Conservation (phyloP, 1,284 basidiomycete species). For the Singerocomus rubriflavus region DNA sequence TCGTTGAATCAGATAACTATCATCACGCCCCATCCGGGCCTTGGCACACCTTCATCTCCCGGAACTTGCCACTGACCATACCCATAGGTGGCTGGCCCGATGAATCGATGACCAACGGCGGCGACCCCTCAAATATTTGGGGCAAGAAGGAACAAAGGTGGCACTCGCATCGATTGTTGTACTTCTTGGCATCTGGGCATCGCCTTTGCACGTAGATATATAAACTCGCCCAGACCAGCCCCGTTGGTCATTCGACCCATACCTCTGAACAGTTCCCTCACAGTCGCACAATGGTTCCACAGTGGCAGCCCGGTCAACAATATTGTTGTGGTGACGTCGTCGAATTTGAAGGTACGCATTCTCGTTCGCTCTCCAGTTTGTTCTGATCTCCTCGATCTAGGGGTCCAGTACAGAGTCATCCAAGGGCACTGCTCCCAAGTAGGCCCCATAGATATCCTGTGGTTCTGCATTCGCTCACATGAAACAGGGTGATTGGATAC, state of each 20-base stretch:
- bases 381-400: slow-evolving; percentile 35
- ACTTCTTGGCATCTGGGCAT: slow-evolving; percentile 14
- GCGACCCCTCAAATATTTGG: neutral
- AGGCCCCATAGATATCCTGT: slow-evolving; percentile 2
- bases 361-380: neutral
- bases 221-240: slow-evolving; percentile 13
- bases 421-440: slow-evolving; percentile 70
- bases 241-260: slow-evolving; percentile 1
- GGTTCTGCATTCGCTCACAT: slow-evolving; percentile 3
- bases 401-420: slow-evolving; percentile 62
- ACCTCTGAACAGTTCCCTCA: slow-evolving; percentile 10
- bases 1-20: slow-evolving; percentile 29
- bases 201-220: slow-evolving; percentile 18
- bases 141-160: slow-evolving; percentile 3
- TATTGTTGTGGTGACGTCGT: slow-evolving; percentile 60
- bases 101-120: neutral
- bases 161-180: slow-evolving; percentile 14
- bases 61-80: neutral
- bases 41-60: slow-evolving; percentile 4
- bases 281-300: slow-evolving; percentile 39
- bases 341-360: slow-evolving; percentile 48
- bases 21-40: slow-evolving; percentile 15
- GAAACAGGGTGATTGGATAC: slow-evolving; percentile 62
- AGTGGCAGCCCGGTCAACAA: slow-evolving; percentile 62
- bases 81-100: neutral